phyloP scores from a whole-genome alignment of 495 filamentous ascomycete species.

The Penicillium flavigenum region DNA sequence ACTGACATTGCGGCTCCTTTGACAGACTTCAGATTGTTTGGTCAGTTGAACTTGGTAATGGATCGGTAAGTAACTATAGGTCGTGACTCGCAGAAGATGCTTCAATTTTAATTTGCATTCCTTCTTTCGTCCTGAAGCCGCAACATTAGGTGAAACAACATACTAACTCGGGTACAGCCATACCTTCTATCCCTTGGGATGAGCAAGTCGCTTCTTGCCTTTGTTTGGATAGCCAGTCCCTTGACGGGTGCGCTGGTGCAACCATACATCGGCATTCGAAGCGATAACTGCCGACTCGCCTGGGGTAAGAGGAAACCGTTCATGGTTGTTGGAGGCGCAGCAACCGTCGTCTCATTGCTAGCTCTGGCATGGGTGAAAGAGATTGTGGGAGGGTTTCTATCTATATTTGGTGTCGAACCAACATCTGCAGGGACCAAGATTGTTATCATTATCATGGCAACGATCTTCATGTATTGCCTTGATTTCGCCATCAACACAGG shows the following conservation, averaged over 20 bases:
- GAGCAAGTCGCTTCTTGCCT: constrained; percentile 87
- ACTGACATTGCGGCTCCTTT: constrained; percentile 1
- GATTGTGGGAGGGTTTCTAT: constrained; percentile 66
- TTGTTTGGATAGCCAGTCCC: constrained; percentile 93
- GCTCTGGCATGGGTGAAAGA: constrained; percentile 80
- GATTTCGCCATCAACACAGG: constrained; percentile 94
- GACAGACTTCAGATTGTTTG: constrained; percentile 83
- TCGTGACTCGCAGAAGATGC: neutral
- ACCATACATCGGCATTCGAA: constrained; percentile 89
- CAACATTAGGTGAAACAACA: neutral
- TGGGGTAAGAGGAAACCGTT: constrained; percentile 90
- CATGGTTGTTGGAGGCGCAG: constrained; percentile 72
- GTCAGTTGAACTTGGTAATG: constrained; percentile 87
- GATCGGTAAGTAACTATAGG: constrained; percentile 58
- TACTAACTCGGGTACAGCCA: constrained; percentile 39
- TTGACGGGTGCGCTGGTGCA: constrained; percentile 84
- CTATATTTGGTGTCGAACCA: constrained; percentile 67
- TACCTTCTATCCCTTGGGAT: constrained; percentile 75
- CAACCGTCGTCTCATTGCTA: constrained; percentile 72
- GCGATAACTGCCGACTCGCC: constrained; percentile 74
- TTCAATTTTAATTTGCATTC: neutral
- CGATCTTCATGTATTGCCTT: constrained; percentile 79
- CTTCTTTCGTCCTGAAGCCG: neutral
- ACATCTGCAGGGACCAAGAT: constrained; percentile 59
- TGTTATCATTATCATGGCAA: constrained; percentile 66